Evolutionary conservation across 352 stramenopile genomes (phyloP).

Genomic region (Globisporangium iwayamae): DNA sequence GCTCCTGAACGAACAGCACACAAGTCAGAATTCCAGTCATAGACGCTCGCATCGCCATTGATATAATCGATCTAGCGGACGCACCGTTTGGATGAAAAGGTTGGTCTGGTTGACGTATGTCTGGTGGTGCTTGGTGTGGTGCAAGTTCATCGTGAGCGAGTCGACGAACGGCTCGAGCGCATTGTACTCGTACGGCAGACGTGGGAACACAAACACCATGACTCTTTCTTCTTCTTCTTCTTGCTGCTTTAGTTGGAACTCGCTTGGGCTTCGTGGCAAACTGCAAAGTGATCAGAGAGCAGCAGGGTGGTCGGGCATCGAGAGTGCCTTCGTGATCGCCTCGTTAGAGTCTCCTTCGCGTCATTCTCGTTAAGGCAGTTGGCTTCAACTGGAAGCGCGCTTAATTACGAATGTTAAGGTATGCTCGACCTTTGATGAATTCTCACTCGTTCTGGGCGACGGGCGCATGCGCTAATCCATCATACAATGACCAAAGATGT

Average conservation of each 20-base stretch:
- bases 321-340: neutral
- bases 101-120: slow-evolving; percentile 40
- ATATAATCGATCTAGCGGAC: neutral
- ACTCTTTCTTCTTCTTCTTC: neutral
- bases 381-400: too few species aligned
- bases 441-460: too few species aligned
- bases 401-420: too few species aligned
- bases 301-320: neutral
- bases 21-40: neutral
- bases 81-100: slow-evolving; percentile 41
- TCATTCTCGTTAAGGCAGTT: neutral
- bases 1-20: neutral
- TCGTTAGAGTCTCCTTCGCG: neutral
- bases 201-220: slow-evolving; percentile 30
- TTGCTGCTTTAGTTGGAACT: neutral
- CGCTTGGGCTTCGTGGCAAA: neutral
- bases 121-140: slow-evolving; percentile 63
- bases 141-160: slow-evolving; percentile 49
- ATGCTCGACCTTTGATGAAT: too few species aligned
- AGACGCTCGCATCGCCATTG: too few species aligned
- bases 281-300: neutral
- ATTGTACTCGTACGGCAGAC: slow-evolving; percentile 52
- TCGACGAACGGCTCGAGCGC: slow-evolving; percentile 51
- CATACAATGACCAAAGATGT: too few species aligned
- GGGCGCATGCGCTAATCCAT: too few species aligned